A percentile compares a stretch with the other conserved stretches of the same genome.
phyloP scores from a whole-genome alignment of 2,329 filamentous ascomycete genomes.

The Fusarium sp. region DNA sequence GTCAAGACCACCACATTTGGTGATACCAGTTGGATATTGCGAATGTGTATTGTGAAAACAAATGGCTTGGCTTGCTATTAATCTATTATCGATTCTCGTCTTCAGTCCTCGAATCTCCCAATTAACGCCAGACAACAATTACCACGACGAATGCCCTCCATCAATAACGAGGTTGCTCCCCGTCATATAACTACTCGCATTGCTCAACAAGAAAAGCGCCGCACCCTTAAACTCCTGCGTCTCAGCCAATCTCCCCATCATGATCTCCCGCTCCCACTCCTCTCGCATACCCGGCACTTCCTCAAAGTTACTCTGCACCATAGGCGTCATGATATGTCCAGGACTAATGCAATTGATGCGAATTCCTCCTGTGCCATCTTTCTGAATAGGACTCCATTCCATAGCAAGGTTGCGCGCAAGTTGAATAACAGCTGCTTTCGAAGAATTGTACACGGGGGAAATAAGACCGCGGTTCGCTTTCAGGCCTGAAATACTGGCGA shows the following conservation, averaged over 20 bases:
- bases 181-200: conserved; percentile 80
- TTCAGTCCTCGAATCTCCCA: neutral
- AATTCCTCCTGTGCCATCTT: conserved; percentile 71
- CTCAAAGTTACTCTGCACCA: conserved; percentile 84
- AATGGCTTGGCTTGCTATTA: conserved; percentile 8
- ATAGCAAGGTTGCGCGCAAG: conserved; percentile 76
- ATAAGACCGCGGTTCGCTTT: conserved; percentile 72
- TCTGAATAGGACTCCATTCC: conserved; percentile 66
- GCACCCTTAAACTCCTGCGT: conserved; percentile 79
- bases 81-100: neutral
- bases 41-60: neutral
- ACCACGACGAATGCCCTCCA: conserved; percentile 75
- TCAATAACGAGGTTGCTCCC: conserved; percentile 77
- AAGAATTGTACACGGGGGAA: conserved; percentile 80
- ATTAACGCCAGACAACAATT: neutral
- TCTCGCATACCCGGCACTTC: conserved; percentile 74
- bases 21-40: no score
- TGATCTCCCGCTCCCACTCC: conserved; percentile 86
- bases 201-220: conserved; percentile 77
- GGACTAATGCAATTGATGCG: conserved; percentile 85
- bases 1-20: neutral
- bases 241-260: conserved; percentile 77
- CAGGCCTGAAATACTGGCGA: conserved; percentile 75
- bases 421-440: conserved; percentile 79
- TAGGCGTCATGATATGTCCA: conserved; percentile 82